Evolutionary conservation across 1,284 basidiomycete species (phyloP).

Genomic region (Sanghuangporus sanghuang): DNA sequence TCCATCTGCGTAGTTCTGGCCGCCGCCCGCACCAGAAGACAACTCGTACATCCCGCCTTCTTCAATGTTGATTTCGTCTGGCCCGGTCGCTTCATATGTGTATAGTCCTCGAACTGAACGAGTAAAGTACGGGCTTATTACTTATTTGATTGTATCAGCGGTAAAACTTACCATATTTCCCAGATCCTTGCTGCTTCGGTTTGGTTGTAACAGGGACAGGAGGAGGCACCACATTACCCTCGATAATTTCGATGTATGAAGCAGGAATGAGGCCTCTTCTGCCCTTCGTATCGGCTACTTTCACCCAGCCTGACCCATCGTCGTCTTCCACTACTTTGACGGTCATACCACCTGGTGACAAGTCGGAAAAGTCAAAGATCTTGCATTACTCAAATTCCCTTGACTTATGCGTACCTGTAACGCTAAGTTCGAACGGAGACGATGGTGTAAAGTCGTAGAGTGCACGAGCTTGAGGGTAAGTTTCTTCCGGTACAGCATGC

Average conservation of each 20-base stretch:
- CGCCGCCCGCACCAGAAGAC: slow-evolving; percentile 52
- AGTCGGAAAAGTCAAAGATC: slow-evolving; percentile 16
- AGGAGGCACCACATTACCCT: slow-evolving; percentile 19
- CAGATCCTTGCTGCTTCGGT: slow-evolving; percentile 28
- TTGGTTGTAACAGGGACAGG: slow-evolving; percentile 10
- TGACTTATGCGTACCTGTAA: slow-evolving; percentile 45
- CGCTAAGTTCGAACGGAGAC: slow-evolving; percentile 68
- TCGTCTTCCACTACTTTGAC: slow-evolving; percentile 69
- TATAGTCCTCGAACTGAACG: slow-evolving; percentile 66
- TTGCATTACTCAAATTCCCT: neutral
- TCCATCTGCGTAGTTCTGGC: slow-evolving; percentile 63
- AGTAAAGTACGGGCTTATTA: neutral
- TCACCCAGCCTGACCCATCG: slow-evolving; percentile 84
- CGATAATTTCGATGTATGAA: slow-evolving; percentile 55
- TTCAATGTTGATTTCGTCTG: slow-evolving; percentile 62
- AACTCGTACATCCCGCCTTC: slow-evolving; percentile 62
- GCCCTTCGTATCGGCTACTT: slow-evolving; percentile 54
- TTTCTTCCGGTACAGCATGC: slow-evolving; percentile 33
- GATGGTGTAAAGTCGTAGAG: slow-evolving; percentile 67
- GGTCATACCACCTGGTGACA: slow-evolving; percentile 45
- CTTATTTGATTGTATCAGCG: neutral
- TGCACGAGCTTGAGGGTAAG: slow-evolving; percentile 48
- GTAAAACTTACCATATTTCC: slow-evolving; percentile 40
- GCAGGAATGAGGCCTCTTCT: slow-evolving; percentile 73
- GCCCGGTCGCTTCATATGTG: slow-evolving; percentile 58